phyloP scores from a whole-genome alignment of 78 protist genomes.

The Tieghemostelium lacteum region DNA sequence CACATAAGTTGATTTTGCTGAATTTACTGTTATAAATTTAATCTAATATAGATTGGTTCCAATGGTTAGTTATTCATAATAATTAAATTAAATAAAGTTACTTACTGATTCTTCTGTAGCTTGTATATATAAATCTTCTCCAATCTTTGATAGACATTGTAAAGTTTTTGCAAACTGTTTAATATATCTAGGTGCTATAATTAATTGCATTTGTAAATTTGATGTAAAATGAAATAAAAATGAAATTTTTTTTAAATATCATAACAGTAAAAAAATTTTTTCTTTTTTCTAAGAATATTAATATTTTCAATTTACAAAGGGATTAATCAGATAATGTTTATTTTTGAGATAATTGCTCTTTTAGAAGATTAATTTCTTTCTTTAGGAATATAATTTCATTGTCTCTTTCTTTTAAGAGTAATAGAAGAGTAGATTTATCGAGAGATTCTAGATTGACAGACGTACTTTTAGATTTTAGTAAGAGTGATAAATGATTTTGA shows the following conservation, averaged over 20 bases:
- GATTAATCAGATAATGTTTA: no score
- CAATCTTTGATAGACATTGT: constrained; percentile 41
- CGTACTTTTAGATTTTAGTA: constrained; percentile 5
- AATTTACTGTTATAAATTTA: constrained; percentile 49
- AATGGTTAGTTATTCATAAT: no score
- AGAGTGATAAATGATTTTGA: constrained; percentile 11
- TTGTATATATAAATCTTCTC: constrained; percentile 48
- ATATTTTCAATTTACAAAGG: no score
- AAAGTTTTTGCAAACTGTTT: constrained; percentile 50
- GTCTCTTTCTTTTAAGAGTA: constrained; percentile 2
- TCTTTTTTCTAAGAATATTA: no score
- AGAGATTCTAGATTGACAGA: background rate
- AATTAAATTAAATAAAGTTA: background rate
- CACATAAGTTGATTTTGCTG: constrained; percentile 31
- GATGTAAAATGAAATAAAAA: no score
- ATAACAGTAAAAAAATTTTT: no score
- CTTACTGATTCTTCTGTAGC: constrained; percentile 7
- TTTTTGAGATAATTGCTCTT: no score
- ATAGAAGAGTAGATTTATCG: constrained; percentile 1
- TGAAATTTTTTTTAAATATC: no score
- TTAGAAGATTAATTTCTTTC: no score
- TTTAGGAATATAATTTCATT: background rate
- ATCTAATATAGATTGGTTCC: background rate
- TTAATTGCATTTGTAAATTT: no score
- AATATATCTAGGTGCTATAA: background rate